phyloP scores from a whole-genome alignment of 1,284 basidiomycete species.

The Apiotrichum sp. region DNA sequence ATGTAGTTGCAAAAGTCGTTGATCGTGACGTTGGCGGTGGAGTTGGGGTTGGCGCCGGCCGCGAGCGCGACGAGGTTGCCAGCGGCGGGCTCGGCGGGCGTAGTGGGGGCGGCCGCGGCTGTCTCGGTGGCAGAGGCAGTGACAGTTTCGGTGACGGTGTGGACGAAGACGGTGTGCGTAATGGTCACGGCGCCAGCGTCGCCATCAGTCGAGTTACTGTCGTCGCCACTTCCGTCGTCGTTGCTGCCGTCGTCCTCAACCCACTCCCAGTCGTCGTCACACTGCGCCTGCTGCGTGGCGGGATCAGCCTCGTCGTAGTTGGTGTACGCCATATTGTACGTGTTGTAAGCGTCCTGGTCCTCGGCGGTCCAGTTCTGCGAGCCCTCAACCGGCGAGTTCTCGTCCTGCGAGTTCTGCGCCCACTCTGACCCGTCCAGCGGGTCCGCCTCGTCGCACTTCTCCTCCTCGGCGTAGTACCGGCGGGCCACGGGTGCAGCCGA shows the following conservation, averaged over 20 bases:
- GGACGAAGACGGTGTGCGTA: background rate
- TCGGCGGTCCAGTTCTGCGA: too few relatives aligned
- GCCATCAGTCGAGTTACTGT: too few relatives aligned
- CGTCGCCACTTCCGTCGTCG: background rate
- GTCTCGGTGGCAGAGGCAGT: too few relatives aligned
- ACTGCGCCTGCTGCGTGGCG: background rate
- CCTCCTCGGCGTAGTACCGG: too few relatives aligned
- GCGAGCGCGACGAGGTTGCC: background rate
- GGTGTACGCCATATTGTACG: background rate
- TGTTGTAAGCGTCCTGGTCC: too few relatives aligned
- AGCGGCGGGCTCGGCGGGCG: background rate
- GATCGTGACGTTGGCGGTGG: background rate
- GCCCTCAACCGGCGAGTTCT: too few relatives aligned
- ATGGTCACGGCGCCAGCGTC: background rate
- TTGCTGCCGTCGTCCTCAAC: background rate
- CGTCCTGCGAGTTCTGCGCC: too few relatives aligned
- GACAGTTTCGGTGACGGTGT: too few relatives aligned
- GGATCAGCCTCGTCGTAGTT: background rate
- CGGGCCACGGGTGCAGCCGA: too few relatives aligned
- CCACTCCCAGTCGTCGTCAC: background rate
- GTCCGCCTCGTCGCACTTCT: too few relatives aligned
- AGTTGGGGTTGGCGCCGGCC: background rate
- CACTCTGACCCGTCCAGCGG: too few relatives aligned
- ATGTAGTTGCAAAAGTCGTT: constrained; percentile 59
- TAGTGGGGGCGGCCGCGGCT: too few relatives aligned